Conservation (phyloP, 768 basidiomycete species). For the Leucocoprinus leucothites region DNA sequence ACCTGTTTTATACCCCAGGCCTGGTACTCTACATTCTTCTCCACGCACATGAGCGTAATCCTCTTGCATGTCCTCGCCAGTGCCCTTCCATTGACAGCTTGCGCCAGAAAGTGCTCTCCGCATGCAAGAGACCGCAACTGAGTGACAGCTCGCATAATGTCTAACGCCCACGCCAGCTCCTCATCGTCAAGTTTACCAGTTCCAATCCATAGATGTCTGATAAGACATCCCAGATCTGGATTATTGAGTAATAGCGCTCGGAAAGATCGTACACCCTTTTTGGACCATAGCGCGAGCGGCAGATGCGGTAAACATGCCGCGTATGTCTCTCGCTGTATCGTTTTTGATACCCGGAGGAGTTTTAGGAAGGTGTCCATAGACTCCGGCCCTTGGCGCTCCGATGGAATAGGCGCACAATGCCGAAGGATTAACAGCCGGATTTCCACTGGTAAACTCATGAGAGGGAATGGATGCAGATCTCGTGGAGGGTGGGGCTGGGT, state of each 20-base stretch:
- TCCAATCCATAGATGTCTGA: slow-evolving; percentile 31
- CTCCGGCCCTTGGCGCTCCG: slow-evolving; percentile 14
- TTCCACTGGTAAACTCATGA: slow-evolving; percentile 30
- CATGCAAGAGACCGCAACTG: slow-evolving; percentile 7
- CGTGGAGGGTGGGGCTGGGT: background rate
- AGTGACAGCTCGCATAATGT: background rate
- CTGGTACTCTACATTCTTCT: slow-evolving; percentile 1
- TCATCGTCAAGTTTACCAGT: slow-evolving; percentile 9
- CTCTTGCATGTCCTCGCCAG: slow-evolving; percentile 1
- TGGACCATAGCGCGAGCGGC: slow-evolving; percentile 28
- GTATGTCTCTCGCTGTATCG: slow-evolving; percentile 26
- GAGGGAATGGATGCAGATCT: background rate
- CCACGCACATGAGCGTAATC: slow-evolving; percentile 8
- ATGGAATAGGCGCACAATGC: slow-evolving; percentile 18
- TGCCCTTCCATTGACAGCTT: background rate
- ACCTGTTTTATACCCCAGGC: background rate
- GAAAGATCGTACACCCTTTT: slow-evolving; percentile 30
- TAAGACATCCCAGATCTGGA: slow-evolving; percentile 17
- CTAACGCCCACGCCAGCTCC: slow-evolving; percentile 4
- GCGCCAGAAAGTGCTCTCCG: slow-evolving; percentile 2
- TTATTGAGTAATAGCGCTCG: slow-evolving; percentile 18
- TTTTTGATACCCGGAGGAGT: slow-evolving; percentile 31
- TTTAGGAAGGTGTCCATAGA: slow-evolving; percentile 27
- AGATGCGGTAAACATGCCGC: slow-evolving; percentile 32
- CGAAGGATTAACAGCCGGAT: slow-evolving; percentile 27